Percentiles rank a stretch among this genome's conserved stretches.
Evolutionary conservation across 805 yeast genomes (phyloP).

Genomic region (Lachancea fermentati): DNA sequence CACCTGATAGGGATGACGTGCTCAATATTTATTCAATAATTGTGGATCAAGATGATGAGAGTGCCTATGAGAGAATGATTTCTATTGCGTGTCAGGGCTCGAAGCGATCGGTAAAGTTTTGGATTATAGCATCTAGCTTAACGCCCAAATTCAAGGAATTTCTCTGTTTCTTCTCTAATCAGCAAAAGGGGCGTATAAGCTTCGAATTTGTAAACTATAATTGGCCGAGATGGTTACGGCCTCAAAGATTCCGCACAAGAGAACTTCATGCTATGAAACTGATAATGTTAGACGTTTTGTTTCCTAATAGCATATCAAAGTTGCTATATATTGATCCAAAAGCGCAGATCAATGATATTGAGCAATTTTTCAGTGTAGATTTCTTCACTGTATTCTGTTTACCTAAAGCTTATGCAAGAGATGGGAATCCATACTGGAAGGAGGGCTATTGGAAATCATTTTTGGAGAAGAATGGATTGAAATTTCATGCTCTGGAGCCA

Average conservation of each 20-base stretch:
- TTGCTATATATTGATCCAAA: constrained; percentile 73
- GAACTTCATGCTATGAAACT: constrained; percentile 87
- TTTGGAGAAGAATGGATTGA: constrained; percentile 45
- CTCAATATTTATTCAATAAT: constrained; percentile 23
- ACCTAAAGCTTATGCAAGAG: constrained; percentile 75
- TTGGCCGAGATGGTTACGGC: constrained; percentile 89
- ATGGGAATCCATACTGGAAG: constrained; percentile 85
- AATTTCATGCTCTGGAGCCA: constrained; percentile 78
- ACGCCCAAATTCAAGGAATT: constrained; percentile 42
- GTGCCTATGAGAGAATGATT: not conserved
- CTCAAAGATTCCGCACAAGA: constrained; percentile 72
- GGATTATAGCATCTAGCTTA: constrained; percentile 41
- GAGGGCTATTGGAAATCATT: constrained; percentile 80
- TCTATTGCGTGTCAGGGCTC: not conserved
- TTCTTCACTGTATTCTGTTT: constrained; percentile 71
- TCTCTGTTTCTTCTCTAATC: constrained; percentile 37
- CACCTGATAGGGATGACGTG: not conserved
- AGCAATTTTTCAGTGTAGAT: constrained; percentile 60
- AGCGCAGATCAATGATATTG: not conserved
- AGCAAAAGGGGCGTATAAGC: constrained; percentile 9
- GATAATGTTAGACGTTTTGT: constrained; percentile 76
- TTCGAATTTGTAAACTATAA: constrained; percentile 77
- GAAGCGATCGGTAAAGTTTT: not conserved
- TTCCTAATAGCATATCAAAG: constrained; percentile 70
- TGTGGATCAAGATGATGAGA: constrained; percentile 14